Base-by-base conservation (phyloP, 2,329 filamentous ascomycete genomes). In the Calonectria multiphialidica region DNA sequence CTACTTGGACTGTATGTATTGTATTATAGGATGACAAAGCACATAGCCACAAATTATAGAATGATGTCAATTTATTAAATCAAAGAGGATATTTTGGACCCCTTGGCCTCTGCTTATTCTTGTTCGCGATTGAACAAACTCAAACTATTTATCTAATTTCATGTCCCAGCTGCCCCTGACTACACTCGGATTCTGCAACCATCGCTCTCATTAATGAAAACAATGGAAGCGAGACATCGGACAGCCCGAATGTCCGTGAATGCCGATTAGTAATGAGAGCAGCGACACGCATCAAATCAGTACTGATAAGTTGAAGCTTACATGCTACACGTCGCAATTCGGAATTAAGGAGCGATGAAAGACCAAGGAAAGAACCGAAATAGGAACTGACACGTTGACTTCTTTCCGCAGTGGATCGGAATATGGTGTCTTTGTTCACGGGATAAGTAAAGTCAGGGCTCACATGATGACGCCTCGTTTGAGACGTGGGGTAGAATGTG, bases 391-490 rank as follows among this genome's bases (percentile, higher is more conserved):
- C 30, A 65, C 61, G 61, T 61, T 61, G 61, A 10, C 21, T 10
- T 5, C 15, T 42, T 42, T 40, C 67, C 47, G 25, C 23, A 15
- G 62, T 8, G 6, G 18, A 13, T 21, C 21, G 63, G 47, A 40
- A 42, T n/a, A 40, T 18, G 25, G 23, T 5, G 35, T 63, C 15
- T 28, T 10, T 33, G 13, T 47, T 53, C 66, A 33, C 49, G 25
- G 44, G 42, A 57, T 35, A 28, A 57, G 21, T 21, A 55, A 18
- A 15, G 30, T 61, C 47, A 25, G 5, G 28, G n/a, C 47, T 33
- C 66, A 64, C 40, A 57, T 64, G 67, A 64, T 35, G 28, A 25
- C 66, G 45, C 59, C 37, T 69, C 47, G 10, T 62, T 25, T 50
- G 15, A 15, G 28, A 44, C 40, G 45, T 62, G 50, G 67, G 67